These are phyloP conservation scores for Lophiotrema nucula DNA, from an alignment of 495 filamentous ascomycete species.

Conservation along the genomic window DNA sequence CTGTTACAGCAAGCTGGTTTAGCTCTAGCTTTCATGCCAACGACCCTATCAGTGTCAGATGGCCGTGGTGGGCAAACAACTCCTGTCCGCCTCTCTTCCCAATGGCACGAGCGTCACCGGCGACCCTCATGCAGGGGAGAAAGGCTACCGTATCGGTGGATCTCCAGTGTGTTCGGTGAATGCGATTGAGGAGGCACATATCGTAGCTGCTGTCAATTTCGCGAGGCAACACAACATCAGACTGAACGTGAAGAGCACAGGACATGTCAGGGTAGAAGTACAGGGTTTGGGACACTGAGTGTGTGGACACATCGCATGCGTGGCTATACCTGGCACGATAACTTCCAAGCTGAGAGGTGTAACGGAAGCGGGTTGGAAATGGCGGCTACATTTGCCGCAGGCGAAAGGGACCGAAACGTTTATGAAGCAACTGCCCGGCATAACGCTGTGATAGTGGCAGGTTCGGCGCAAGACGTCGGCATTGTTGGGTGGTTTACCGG, in stretches of 20 bases:
- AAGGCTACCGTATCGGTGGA: slow-evolving; percentile 53
- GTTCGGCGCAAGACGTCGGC: neutral
- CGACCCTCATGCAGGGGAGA: slow-evolving; percentile 2
- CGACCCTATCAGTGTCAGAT: slow-evolving; percentile 17
- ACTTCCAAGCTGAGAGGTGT: neutral
- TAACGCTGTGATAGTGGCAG: neutral
- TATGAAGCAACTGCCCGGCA: neutral
- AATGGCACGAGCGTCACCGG: slow-evolving; percentile 25
- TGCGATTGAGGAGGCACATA: slow-evolving; percentile 52
- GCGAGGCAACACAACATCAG: slow-evolving; percentile 57
- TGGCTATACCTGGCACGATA: neutral
- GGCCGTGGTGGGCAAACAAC: slow-evolving; percentile 20
- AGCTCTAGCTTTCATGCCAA: slow-evolving; percentile 13
- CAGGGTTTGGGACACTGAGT: neutral
- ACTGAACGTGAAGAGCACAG: slow-evolving; percentile 67
- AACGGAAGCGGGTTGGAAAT: neutral
- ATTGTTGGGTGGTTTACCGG: slow-evolving; percentile 19
- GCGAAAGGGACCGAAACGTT: neutral
- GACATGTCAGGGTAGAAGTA: slow-evolving; percentile 44
- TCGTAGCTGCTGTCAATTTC: slow-evolving; percentile 62
- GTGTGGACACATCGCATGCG: slow-evolving; percentile 15
- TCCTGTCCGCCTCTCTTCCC: slow-evolving; percentile 19
- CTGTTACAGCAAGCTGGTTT: slow-evolving; percentile 8
- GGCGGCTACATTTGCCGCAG: slow-evolving; percentile 4
- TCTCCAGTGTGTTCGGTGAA: slow-evolving; percentile 61